These are phyloP conservation scores for Parathielavia hyrcaniae DNA, from an alignment of 495 filamentous ascomycete genomes.

Conservation along the genomic window DNA sequence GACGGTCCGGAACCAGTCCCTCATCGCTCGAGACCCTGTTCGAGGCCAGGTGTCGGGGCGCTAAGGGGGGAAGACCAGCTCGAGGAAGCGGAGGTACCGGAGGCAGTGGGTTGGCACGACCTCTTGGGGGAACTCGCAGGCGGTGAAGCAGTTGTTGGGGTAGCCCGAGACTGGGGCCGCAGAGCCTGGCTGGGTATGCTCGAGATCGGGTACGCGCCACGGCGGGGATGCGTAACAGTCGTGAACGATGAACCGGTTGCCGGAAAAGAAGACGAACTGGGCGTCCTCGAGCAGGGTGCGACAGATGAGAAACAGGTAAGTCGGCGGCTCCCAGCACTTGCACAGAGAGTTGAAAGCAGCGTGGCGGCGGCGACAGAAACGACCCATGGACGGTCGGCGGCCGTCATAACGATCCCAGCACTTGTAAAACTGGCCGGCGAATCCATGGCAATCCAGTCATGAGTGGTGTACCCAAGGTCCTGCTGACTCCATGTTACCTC, in stretches of 20 bases:
- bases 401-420: background rate
- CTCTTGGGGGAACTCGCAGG: background rate
- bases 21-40: background rate
- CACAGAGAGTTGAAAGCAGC: background rate
- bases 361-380: conserved; percentile 1
- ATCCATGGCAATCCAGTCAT: background rate
- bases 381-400: background rate
- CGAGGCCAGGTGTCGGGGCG: background rate
- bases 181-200: background rate
- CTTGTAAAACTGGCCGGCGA: background rate
- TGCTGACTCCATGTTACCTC: background rate
- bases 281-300: background rate
- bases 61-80: background rate
- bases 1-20: background rate
- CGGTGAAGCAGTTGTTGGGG: background rate
- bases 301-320: background rate
- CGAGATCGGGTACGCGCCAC: background rate
- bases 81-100: background rate
- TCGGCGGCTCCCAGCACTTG: conserved; percentile 1
- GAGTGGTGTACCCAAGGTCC: background rate
- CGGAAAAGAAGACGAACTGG: conserved; percentile 2
- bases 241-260: background rate
- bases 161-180: background rate
- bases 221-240: background rate
- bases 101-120: background rate